Base-by-base conservation (phyloP, 768 basidiomycete genomes). In the Xerocomus spinulosus region DNA sequence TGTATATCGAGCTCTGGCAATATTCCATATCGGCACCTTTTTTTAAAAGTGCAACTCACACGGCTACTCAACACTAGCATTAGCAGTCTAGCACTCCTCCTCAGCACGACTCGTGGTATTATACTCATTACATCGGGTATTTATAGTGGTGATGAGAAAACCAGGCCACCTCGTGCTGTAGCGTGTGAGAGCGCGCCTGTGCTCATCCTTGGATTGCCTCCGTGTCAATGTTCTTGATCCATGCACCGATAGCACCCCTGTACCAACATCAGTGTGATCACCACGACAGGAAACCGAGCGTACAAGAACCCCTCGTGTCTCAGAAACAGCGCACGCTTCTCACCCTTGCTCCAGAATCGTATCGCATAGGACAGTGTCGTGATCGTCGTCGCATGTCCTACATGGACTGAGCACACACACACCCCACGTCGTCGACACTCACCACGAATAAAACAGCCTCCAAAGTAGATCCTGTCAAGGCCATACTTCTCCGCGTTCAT, bases 401-500 rank as follows among this genome's bases (percentile, higher is more conserved):
- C 48, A 49, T 53, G 25, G 56, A 33, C 40, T 55, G 18, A 63
- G 46, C 36, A 21, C 23, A 13, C 4, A 7, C 23, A 32, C 10
- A 28, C 14, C 26, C 26, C 42, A 44, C 39, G 42, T 9, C 17
- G 32, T 48, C n/a, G 12, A 24, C 42, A 67, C 81, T 48, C 57
- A 92, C 91, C 95, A 76, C 96, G 79, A 68, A 99, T 99, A 71
- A 97, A 99, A 69, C 91, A 97, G 3, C 96, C 96, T 21, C 96
- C 94, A 76, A 98, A 99, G 73, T 97, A 99, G 55, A 99, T 98
- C 63, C 91, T 82, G 59, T 96, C 91, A 50, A 99, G 68, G 57
- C 89, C 85, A 67, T 98, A 96, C 73, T 98, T 98, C 67, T 98
- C 96, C 47, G 96, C 96, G 66, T 99, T 98, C 96, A 99, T 98